phyloP scores from a whole-genome alignment of 768 basidiomycete species.

The Auricularia sp. region DNA sequence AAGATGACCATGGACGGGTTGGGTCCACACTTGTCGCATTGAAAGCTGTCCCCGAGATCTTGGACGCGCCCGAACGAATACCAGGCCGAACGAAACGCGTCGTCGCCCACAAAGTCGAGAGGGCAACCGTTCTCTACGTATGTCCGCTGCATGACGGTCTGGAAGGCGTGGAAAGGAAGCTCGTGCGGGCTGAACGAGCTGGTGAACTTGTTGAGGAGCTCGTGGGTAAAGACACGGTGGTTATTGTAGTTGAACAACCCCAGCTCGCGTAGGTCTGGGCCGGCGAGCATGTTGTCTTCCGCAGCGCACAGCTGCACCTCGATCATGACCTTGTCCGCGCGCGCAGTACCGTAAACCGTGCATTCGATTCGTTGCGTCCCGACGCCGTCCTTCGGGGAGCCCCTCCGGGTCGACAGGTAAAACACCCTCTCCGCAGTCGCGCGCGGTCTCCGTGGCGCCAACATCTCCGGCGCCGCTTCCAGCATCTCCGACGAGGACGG shows the following conservation, averaged over 20 bases:
- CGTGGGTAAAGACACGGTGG: constrained; percentile 10
- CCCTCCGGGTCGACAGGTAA: too few relatives aligned
- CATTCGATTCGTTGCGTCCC: too few relatives aligned
- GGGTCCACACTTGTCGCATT: constrained; percentile 9
- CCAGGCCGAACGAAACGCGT: constrained; percentile 12
- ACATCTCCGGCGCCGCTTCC: too few relatives aligned
- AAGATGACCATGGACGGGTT: constrained; percentile 3
- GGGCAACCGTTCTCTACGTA: constrained; percentile 5
- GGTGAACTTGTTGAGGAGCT: constrained; percentile 13
- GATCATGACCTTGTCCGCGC: background rate
- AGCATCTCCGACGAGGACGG: too few relatives aligned
- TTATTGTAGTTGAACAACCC: constrained; percentile 15
- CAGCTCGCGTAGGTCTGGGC: constrained; percentile 7
- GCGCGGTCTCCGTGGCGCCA: too few relatives aligned
- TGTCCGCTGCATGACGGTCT: constrained; percentile 1
- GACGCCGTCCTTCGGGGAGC: too few relatives aligned
- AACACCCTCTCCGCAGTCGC: too few relatives aligned
- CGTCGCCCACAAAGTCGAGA: constrained; percentile 6
- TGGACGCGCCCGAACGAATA: constrained; percentile 10
- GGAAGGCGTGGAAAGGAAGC: constrained; percentile 13
- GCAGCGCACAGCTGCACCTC: background rate
- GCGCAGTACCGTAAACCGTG: too few relatives aligned
- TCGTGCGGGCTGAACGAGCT: constrained; percentile 9
- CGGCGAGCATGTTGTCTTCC: constrained; percentile 1
- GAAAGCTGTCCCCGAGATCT: constrained; percentile 6